Conservation (phyloP, 2,329 filamentous ascomycete genomes). For the Neofusicoccum umdonicola region DNA sequence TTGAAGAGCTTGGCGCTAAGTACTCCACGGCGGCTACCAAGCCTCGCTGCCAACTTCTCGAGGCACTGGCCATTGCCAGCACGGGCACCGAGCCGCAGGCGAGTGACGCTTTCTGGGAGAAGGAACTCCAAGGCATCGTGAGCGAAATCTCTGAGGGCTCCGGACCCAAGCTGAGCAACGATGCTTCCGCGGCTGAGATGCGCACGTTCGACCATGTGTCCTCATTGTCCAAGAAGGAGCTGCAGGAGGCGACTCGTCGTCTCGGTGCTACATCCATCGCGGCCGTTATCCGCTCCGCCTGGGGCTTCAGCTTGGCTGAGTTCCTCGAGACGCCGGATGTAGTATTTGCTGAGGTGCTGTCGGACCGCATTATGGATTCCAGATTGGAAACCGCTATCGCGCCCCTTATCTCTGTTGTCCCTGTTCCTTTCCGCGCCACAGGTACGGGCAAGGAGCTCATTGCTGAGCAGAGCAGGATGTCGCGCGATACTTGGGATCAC, state of each 20-base stretch:
- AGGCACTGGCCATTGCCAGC: slow-evolving; percentile 28
- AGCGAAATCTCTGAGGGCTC: slow-evolving; percentile 22
- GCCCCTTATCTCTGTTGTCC: slow-evolving; percentile 34
- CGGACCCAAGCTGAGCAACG: slow-evolving; percentile 16
- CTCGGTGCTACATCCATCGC: slow-evolving; percentile 22
- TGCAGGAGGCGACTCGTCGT: slow-evolving; percentile 19
- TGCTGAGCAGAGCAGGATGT: slow-evolving; percentile 26
- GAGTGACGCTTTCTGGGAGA: slow-evolving; percentile 26
- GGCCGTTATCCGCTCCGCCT: slow-evolving; percentile 25
- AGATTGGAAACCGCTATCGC: slow-evolving; percentile 30
- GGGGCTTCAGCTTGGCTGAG: slow-evolving; percentile 22
- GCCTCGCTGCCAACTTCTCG: slow-evolving; percentile 28
- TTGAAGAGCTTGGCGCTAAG: slow-evolving; percentile 26
- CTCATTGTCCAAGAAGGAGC: neutral
- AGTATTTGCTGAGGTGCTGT: slow-evolving; percentile 25
- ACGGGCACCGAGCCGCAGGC: slow-evolving; percentile 18
- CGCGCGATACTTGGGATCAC: slow-evolving; percentile 26
- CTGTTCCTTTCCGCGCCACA: slow-evolving; percentile 31
- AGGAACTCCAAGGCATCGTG: slow-evolving; percentile 25
- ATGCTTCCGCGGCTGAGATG: neutral
- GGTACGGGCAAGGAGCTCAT: slow-evolving; percentile 28
- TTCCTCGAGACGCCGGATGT: slow-evolving; percentile 22
- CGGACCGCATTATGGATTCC: slow-evolving; percentile 28
- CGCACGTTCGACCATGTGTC: neutral
- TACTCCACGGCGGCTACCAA: slow-evolving; percentile 23